Evolutionary conservation across 1,284 basidiomycete genomes (phyloP), one percentile per base, ranked within the genome.

Genomic region (Apiotrichum domesticum): DNA sequence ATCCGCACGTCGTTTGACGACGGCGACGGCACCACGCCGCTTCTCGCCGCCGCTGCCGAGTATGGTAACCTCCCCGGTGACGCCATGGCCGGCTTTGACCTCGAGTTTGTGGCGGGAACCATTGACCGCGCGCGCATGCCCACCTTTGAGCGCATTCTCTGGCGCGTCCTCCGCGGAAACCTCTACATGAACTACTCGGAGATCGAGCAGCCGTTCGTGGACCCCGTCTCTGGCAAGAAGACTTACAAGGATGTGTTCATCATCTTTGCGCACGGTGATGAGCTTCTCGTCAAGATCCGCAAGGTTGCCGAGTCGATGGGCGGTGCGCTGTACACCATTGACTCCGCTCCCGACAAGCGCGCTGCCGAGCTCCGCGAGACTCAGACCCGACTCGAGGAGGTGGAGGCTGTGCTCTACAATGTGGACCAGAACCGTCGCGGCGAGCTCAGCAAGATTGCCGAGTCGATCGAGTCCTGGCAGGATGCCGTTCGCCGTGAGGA

Each of bases 151-250:
- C 88, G 96, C 40, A 91, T 98, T 29, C 84, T 98, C 55, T 99
- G 96, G 95, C 90, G 96, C 66, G 91, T 98, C 34, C 83, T 98
- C 34, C 87, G 96, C 62, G 96, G 96, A 55, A 98, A 99, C 76
- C 81, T 99, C 35, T 99, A 97, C 81, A 98, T 98, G 94, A 98
- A 98, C 79, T 92, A 98, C 78, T 90, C 66, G 64, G 94, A 98
- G 77, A 98, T 99, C 68, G 83, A 84, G 45, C 89, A 95, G 68
- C 88, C 92, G 1, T 97, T 98, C 70, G 82, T 93, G 57, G 89
- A 98, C 70, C 86, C 92, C 13, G 81, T 81, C 45, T 88, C 87
- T 2, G 87, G 87, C 44, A 81, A 80, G 41, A 88, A 93, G 77
- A 88, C 87, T 7, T 85, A 87, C 79, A 99, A 98, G 83, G 94